Percentiles rank a stretch among this genome's conserved stretches.
Evolutionary conservation across 139 green algal species (phyloP).

Genomic region (Closterium sp.): DNA sequence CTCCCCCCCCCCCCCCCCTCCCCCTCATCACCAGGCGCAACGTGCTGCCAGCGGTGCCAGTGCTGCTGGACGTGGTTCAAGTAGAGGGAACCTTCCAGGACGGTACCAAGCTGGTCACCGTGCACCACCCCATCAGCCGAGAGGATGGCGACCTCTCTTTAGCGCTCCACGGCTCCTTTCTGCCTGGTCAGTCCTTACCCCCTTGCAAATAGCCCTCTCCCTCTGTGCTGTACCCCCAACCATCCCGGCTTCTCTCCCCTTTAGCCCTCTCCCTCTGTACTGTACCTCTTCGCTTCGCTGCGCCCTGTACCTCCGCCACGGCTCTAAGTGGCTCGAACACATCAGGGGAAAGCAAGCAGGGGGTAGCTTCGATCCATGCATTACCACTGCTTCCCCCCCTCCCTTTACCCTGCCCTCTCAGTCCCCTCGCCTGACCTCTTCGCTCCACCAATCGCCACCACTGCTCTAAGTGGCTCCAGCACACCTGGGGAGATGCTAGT

Average conservation of each 20-base stretch:
- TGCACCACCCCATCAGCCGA: constrained; percentile 51
- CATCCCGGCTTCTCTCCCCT: no score
- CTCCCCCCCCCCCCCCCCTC: not conserved
- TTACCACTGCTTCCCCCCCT: no score
- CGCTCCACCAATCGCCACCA: not conserved
- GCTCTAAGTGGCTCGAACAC: not conserved
- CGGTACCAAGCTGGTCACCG: constrained; percentile 59
- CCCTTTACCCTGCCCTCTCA: not conserved
- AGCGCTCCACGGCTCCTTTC: constrained; percentile 55
- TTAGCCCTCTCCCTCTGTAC: no score
- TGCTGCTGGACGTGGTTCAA: constrained; percentile 51
- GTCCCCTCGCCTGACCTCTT: not conserved
- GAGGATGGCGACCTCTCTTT: constrained; percentile 54
- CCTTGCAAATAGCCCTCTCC: not conserved
- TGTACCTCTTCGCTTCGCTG: no score
- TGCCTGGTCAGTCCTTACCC: constrained; percentile 13
- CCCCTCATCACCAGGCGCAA: constrained; percentile 36
- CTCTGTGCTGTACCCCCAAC: no score
- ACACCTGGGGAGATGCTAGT: not conserved
- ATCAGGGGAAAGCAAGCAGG: no score
- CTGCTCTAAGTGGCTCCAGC: not conserved
- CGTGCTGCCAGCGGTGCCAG: constrained; percentile 48
- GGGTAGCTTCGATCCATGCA: no score
- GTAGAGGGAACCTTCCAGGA: constrained; percentile 60
- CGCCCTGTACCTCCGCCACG: not conserved